Percentiles rank a stretch among this genome's conserved stretches.
phyloP scores from a whole-genome alignment of 257 asterid species.

The Oldenlandia corymbosa region DNA sequence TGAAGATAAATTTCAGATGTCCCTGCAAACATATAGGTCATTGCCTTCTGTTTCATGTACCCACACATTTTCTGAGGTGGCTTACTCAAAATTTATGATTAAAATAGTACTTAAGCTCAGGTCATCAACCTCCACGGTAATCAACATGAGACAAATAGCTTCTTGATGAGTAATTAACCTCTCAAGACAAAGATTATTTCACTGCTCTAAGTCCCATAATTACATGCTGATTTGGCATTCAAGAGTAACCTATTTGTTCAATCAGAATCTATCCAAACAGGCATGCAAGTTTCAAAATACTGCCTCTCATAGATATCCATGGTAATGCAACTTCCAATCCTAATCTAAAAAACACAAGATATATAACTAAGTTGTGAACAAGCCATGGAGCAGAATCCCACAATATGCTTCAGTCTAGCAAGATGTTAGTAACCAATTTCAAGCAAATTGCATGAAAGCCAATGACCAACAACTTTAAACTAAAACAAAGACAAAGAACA shows the following conservation, averaged over 20 bases:
- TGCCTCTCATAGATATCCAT: background rate
- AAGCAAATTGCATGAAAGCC: constrained; percentile 8
- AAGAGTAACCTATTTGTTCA: background rate
- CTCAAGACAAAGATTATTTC: background rate
- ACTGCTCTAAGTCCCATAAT: background rate
- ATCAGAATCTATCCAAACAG: background rate
- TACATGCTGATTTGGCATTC: background rate
- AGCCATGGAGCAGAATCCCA: background rate
- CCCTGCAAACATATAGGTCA: background rate
- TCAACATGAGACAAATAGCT: background rate
- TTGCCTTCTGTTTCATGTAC: background rate
- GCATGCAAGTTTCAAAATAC: background rate
- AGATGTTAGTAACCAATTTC: background rate
- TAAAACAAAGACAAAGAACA: background rate
- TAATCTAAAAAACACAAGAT: background rate
- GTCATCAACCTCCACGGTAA: constrained; percentile 5
- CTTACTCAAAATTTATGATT: background rate
- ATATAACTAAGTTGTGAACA: background rate
- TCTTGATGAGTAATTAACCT: background rate
- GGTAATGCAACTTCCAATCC: background rate
- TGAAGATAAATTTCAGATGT: background rate
- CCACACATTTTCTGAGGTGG: background rate
- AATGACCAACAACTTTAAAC: constrained; percentile 7
- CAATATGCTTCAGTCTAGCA: background rate
- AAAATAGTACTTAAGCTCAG: background rate